Evolutionary conservation across 495 filamentous ascomycete genomes (phyloP), one percentile per base, ranked within the genome.

Genomic region (Beverwykella pulmonaria): DNA sequence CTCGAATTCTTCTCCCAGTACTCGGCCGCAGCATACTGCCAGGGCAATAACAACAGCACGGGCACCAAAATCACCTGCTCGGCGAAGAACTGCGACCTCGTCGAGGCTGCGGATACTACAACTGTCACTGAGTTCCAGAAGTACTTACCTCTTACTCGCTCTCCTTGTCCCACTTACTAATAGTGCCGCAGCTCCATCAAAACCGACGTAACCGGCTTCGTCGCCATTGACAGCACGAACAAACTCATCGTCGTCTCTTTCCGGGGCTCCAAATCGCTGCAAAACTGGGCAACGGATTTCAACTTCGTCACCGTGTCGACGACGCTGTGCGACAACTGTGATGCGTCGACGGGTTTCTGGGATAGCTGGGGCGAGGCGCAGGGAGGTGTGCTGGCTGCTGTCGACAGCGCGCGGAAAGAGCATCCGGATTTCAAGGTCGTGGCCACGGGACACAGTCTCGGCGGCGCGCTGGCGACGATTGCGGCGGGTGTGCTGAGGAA

Each of bases 1-100:
- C 77, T 93, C 49, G 75, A 80, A 3, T 78, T 91, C 65, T 90
- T 83, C 72, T 83, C 87, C 17, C 84, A 93, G 71, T 93, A 88
- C 74, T 79, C 90, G 1, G 87, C 81, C 0, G 88, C 90, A 0
- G 78, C 86, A 5, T 92, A 90, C 74, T 94, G 91, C 75, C 79
- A 83, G 36, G 78, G 68, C 53, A 79, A 87, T 58, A 81, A 82
- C 47, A 75, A 82, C 6, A 74, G 75, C n/a, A 73, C 75, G 15
- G 82, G 82, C n/a, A 69, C 77, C 22, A 76, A 76, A 14, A 61
- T 93, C 20, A 80, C 80, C 14, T 95, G 92, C 74, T 61, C 74
- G 0, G 63, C 76, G 7, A 79, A 75, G n/a, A 65, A 76, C 47
- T 94, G 92, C 73, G 84, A 87, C 0, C 63, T 76, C 0, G 86